These are phyloP conservation scores for Leccinum ochraceum DNA, from an alignment of 768 basidiomycete genomes.

Conservation along the genomic window DNA sequence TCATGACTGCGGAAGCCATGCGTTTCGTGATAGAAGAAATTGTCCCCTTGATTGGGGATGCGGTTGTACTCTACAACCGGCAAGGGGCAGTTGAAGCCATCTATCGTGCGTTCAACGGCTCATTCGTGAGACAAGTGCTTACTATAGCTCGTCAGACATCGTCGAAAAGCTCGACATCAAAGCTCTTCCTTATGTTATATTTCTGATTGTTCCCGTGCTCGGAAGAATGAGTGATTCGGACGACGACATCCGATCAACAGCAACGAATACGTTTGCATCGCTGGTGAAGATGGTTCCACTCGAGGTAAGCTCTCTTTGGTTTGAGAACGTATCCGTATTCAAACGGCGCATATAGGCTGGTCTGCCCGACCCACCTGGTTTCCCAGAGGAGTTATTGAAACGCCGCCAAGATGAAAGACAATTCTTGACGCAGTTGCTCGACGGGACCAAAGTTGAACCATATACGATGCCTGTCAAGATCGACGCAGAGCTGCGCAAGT, in stretches of 20 bases:
- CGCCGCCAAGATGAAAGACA: conserved; percentile 86
- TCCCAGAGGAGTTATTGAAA: conserved; percentile 83
- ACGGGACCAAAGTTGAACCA: conserved; percentile 91
- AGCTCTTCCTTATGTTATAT: conserved; percentile 94
- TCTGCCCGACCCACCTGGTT: conserved; percentile 93
- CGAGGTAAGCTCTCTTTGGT: conserved; percentile 56
- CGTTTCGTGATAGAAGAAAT: conserved; percentile 83
- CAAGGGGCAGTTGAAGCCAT: conserved; percentile 91
- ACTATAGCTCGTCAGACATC: conserved; percentile 59
- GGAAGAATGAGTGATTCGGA: conserved; percentile 97
- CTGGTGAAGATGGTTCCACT: conserved; percentile 98
- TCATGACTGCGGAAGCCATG: conserved; percentile 87
- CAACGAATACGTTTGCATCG: conserved; percentile 97
- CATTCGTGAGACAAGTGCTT: conserved; percentile 6
- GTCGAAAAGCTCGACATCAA: conserved; percentile 91
- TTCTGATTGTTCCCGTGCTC: conserved; percentile 93
- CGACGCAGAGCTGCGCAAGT: conserved; percentile 93
- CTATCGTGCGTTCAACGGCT: neutral
- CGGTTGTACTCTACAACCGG: conserved; percentile 67
- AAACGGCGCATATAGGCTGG: conserved; percentile 62
- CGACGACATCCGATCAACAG: conserved; percentile 87
- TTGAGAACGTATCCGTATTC: neutral
- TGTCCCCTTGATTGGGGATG: conserved; percentile 81
- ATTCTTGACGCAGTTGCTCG: conserved; percentile 91
- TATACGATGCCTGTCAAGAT: conserved; percentile 85